These are phyloP conservation scores for Picea mariana DNA, from an alignment of 83 land plant species.

Conservation along the genomic window DNA sequence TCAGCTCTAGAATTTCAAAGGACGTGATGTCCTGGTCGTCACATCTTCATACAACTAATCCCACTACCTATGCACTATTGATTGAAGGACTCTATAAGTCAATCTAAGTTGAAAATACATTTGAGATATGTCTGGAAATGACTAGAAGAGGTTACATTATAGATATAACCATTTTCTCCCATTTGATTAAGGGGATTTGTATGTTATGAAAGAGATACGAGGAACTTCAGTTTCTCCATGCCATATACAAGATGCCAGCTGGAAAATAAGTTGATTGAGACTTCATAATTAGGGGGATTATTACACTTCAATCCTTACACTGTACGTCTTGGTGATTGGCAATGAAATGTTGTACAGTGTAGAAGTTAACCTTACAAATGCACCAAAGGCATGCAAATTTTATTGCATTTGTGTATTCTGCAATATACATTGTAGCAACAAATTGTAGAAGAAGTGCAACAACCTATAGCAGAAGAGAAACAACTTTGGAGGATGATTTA, in stretches of 20 bases:
- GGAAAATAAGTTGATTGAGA: no score
- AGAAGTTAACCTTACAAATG: no score
- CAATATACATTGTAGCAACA: no score
- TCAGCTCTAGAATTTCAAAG: conserved; percentile 47
- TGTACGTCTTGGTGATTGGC: no score
- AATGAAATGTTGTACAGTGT: no score
- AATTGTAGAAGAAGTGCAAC: no score
- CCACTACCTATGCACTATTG: conserved; percentile 26
- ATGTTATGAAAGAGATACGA: conserved; percentile 46
- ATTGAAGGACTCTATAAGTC: conserved; percentile 53
- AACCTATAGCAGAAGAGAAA: no score
- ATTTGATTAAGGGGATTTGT: conserved; percentile 55
- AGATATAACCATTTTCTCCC: conserved; percentile 29
- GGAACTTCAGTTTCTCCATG: conserved; percentile 50
- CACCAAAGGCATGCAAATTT: no score
- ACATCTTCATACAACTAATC: conserved; percentile 9
- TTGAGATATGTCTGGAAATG: conserved; percentile 55
- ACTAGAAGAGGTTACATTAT: conserved; percentile 32
- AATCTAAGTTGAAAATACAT: conserved; percentile 46
- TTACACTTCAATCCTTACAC: no score
- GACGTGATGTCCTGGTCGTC: conserved; percentile 32
- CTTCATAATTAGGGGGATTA: no score
- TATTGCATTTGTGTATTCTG: no score
- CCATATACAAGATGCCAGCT: conserved; percentile 41
- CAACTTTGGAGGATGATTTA: no score